phyloP scores from a whole-genome alignment of 208 protist genomes.

The Leishmania tarentolae region DNA sequence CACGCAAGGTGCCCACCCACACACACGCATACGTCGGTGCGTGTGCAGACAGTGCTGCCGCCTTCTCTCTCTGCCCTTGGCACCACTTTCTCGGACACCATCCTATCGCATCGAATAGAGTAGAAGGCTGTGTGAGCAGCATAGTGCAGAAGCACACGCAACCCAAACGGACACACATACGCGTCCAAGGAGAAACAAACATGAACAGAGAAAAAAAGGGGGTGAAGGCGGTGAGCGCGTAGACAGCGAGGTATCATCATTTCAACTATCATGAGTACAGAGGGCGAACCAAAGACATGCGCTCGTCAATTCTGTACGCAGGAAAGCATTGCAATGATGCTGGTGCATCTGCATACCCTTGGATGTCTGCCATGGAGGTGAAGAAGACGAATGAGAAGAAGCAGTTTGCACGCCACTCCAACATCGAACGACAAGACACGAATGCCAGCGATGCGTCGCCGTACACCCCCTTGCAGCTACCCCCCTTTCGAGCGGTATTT shows the following conservation, averaged over 20 bases:
- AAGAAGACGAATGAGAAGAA: not conserved
- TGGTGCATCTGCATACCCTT: not conserved
- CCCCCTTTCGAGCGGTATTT: not conserved
- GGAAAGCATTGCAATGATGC: not conserved
- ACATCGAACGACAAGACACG: not conserved
- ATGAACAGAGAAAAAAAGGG: constrained; percentile 10
- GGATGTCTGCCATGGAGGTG: not conserved
- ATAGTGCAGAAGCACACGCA: not conserved
- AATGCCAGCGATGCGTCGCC: not conserved
- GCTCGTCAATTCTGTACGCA: not conserved
- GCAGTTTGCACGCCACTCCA: not conserved
- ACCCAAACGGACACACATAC: not conserved
- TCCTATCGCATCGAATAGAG: not conserved
- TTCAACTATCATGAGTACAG: not conserved
- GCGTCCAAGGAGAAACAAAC: not conserved
- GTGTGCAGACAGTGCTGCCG: not conserved
- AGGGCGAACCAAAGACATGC: not conserved
- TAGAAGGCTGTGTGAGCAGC: not conserved
- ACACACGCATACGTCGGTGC: not conserved
- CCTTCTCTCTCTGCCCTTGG: not conserved
- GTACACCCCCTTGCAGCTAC: not conserved
- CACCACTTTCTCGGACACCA: not conserved
- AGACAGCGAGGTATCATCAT: not conserved
- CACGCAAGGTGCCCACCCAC: not conserved
- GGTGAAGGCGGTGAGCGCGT: not conserved